phyloP scores from a whole-genome alignment of 108 stramenopile genomes.

The Discostella pseudostelligera region DNA sequence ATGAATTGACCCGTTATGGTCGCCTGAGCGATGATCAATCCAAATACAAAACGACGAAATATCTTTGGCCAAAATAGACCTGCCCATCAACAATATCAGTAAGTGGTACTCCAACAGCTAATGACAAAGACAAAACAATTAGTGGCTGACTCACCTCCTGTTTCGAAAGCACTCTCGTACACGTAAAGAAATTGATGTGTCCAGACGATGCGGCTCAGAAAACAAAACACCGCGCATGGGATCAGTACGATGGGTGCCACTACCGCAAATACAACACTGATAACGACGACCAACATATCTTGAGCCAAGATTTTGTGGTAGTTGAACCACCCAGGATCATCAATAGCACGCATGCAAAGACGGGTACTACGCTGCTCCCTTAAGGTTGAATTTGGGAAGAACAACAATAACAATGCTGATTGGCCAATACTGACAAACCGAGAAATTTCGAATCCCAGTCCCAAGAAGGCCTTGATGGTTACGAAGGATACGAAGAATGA shows the following conservation, averaged over 20 bases:
- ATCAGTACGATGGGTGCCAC: conserved; percentile 87
- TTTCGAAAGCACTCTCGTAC: conserved; percentile 91
- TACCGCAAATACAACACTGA: conserved; percentile 88
- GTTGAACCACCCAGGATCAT: conserved; percentile 90
- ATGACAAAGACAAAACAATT: not conserved
- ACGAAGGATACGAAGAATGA: conserved; percentile 90
- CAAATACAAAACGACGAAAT: conserved; percentile 88
- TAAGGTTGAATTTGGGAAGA: conserved; percentile 82
- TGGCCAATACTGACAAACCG: conserved; percentile 69
- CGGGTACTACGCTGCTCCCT: conserved; percentile 62
- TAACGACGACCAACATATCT: conserved; percentile 89
- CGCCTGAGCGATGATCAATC: conserved; percentile 86
- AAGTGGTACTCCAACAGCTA: not conserved
- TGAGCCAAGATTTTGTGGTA: conserved; percentile 93
- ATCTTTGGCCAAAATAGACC: conserved; percentile 92
- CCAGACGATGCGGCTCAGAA: conserved; percentile 84
- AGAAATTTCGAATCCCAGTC: conserved; percentile 85
- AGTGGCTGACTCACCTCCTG: conserved; percentile 59
- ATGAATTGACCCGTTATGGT: conserved; percentile 91
- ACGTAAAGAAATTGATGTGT: conserved; percentile 91
- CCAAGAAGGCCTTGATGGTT: conserved; percentile 85
- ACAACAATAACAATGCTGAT: conserved; percentile 49
- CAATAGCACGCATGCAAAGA: conserved; percentile 76
- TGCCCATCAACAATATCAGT: not conserved
- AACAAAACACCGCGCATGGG: conserved; percentile 79